phyloP scores from a whole-genome alignment of 148 eudicot genomes.

The Fagopyrum esculentum region DNA sequence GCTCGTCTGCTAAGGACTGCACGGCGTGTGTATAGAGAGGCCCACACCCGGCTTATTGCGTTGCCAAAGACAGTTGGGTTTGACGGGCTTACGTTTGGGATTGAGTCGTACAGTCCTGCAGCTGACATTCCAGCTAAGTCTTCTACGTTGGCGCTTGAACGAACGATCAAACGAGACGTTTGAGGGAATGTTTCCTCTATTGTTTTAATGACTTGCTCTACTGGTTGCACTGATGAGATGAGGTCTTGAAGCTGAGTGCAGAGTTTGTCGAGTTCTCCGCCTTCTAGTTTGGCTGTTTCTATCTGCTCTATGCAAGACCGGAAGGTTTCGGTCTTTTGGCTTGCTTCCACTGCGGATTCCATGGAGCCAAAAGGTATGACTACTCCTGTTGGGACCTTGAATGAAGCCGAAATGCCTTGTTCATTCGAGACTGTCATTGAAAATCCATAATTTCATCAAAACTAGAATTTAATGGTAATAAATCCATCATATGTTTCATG shows the following conservation, averaged over 20 bases:
- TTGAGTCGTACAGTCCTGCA: constrained; percentile 93
- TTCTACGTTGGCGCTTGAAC: constrained; percentile 95
- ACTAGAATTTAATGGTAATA: neutral
- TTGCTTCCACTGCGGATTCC: constrained; percentile 64
- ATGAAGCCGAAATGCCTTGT: constrained; percentile 83
- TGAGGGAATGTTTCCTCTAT: constrained; percentile 42
- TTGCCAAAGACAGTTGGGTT: constrained; percentile 53
- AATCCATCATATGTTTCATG: neutral
- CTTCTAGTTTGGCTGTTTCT: constrained; percentile 64
- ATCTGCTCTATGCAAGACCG: constrained; percentile 45
- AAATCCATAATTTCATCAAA: neutral
- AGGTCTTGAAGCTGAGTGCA: constrained; percentile 62
- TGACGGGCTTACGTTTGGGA: constrained; percentile 85
- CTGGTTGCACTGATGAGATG: constrained; percentile 45
- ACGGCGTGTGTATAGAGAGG: constrained; percentile 81
- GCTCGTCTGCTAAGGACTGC: constrained; percentile 86
- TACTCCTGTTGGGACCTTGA: constrained; percentile 77
- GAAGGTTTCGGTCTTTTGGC: constrained; percentile 42
- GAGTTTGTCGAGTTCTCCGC: constrained; percentile 59
- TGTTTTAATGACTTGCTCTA: constrained; percentile 37
- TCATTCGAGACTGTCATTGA: constrained; percentile 55
- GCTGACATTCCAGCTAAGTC: constrained; percentile 99
- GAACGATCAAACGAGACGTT: constrained; percentile 57
- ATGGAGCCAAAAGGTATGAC: constrained; percentile 84
- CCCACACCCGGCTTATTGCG: constrained; percentile 77